Evolutionary conservation across 1,139 yeast species (phyloP).

Genomic region (Lodderomyces metapsilosis): DNA sequence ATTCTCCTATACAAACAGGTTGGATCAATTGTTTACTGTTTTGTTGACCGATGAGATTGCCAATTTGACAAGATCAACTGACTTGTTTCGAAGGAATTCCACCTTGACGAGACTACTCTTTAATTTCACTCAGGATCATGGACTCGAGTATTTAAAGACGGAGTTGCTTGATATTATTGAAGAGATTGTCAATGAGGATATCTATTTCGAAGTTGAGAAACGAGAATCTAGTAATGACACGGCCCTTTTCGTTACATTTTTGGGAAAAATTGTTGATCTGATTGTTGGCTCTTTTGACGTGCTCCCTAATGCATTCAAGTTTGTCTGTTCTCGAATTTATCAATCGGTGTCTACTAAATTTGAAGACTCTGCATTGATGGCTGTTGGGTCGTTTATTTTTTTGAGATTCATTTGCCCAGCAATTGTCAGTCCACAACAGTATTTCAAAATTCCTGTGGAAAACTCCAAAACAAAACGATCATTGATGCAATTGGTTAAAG

Average conservation of each 20-base stretch:
- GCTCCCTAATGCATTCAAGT: slow-evolving; percentile 73
- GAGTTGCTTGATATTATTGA: slow-evolving; percentile 57
- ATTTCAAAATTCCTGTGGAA: slow-evolving; percentile 46
- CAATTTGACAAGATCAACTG: slow-evolving; percentile 61
- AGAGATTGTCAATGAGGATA: slow-evolving; percentile 50
- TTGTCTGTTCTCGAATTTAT: slow-evolving; percentile 72
- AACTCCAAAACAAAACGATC: slow-evolving; percentile 61
- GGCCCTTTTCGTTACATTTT: slow-evolving; percentile 53
- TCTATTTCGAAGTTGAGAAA: slow-evolving; percentile 69
- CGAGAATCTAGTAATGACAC: slow-evolving; percentile 34
- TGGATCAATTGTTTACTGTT: slow-evolving; percentile 55
- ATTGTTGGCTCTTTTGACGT: slow-evolving; percentile 54
- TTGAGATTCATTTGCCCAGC: slow-evolving; percentile 89
- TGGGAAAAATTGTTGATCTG: slow-evolving; percentile 58
- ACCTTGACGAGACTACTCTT: slow-evolving; percentile 78
- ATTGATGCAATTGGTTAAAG: slow-evolving; percentile 78
- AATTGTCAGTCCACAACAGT: slow-evolving; percentile 81
- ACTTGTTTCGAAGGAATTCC: slow-evolving; percentile 76
- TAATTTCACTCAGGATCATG: slow-evolving; percentile 66
- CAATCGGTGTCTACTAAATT: slow-evolving; percentile 62
- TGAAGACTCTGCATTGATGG: slow-evolving; percentile 65
- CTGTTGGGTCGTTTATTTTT: slow-evolving; percentile 87
- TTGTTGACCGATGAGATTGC: slow-evolving; percentile 64
- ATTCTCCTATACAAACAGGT: slow-evolving; percentile 52
- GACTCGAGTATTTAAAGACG: slow-evolving; percentile 53